Percentiles rank a stretch among this genome's conserved stretches.
Conservation (phyloP, 495 filamentous ascomycete genomes). For the Evansstolkia leycettana region DNA sequence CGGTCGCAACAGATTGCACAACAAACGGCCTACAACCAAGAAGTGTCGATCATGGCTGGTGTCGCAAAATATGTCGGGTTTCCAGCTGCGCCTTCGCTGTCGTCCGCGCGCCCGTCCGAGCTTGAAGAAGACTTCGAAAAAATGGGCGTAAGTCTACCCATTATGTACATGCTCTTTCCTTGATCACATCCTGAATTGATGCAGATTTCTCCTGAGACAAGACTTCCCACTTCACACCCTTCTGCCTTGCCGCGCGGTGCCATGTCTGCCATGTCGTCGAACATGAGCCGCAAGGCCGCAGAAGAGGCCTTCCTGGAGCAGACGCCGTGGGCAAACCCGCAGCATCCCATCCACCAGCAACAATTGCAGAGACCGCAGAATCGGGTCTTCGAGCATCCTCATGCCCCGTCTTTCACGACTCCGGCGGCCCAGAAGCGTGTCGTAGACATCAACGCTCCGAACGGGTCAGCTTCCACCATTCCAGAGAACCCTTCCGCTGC, state of each 20-base stretch:
- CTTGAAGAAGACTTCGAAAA: constrained; percentile 77
- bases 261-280: constrained; percentile 28
- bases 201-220: constrained; percentile 29
- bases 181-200: constrained; percentile 4
- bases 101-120: constrained; percentile 56
- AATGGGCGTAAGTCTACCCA: constrained; percentile 63
- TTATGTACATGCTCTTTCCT: neutral
- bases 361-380: constrained; percentile 22
- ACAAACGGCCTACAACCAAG: constrained; percentile 81
- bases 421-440: constrained; percentile 41
- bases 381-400: constrained; percentile 17
- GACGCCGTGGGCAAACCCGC: constrained; percentile 80
- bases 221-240: constrained; percentile 13
- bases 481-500: constrained; percentile 37
- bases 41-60: constrained; percentile 82
- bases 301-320: constrained; percentile 75
- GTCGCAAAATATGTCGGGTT: constrained; percentile 92
- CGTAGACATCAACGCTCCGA: constrained; percentile 38
- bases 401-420: constrained; percentile 31
- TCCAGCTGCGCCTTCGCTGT: constrained; percentile 80
- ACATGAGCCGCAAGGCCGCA: constrained; percentile 39
- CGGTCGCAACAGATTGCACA: constrained; percentile 61
- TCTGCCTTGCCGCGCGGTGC: constrained; percentile 16
- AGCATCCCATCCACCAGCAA: constrained; percentile 61
- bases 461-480: constrained; percentile 45